Base-by-base conservation (phyloP, 352 stramenopile genomes). In the Globisporangium middletonii region DNA sequence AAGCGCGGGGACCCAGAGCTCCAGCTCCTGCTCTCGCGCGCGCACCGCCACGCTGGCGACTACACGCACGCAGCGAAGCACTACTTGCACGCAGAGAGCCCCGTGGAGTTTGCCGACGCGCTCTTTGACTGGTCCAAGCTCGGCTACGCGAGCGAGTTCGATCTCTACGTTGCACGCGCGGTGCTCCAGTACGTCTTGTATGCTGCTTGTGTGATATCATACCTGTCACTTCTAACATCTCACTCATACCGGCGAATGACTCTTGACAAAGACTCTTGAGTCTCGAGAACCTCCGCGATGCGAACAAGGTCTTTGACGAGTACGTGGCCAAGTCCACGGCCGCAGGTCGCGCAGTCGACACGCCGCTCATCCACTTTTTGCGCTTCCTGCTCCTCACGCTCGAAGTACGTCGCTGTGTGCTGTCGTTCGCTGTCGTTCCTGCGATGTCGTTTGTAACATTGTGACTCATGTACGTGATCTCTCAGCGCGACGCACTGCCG, bases 221-320 rank as follows among this genome's bases (percentile, higher is more conserved):
- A 8, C 11, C n/a, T 55, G 50, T 55, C 28, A 3, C 7, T 48
- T 33, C 9, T 27, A 27, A 37, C 18, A 42, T 30, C 1, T 48
- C 19, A 7, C 26, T 3, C 38, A 7, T 60, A 35, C 41, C 59
- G 42, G 55, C 19, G 50, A 55, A 46, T 38, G 3, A 47, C 38
- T 58, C 18, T 8, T 51, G 23, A 23, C 23, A 3, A 9, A 94
- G 85, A 62, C 54, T 95, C 27, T 45, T 91, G 55, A 90, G 79
- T 50, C 58, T 94, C 30, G 81, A 95, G 64, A 95, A 95, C 62
- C 59, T 95, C n/a, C 79, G 84, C 13, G 86, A 95, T 44, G 83
- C 86, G 6, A 94, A 95, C 59, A 70, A 79, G 28, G 77, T 95
- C 33, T 80, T 89, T 55, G 77, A 92, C 4, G 62, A 64, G 33